phyloP scores from a whole-genome alignment of 2,329 filamentous ascomycete species.

The Aspergillus sp. region DNA sequence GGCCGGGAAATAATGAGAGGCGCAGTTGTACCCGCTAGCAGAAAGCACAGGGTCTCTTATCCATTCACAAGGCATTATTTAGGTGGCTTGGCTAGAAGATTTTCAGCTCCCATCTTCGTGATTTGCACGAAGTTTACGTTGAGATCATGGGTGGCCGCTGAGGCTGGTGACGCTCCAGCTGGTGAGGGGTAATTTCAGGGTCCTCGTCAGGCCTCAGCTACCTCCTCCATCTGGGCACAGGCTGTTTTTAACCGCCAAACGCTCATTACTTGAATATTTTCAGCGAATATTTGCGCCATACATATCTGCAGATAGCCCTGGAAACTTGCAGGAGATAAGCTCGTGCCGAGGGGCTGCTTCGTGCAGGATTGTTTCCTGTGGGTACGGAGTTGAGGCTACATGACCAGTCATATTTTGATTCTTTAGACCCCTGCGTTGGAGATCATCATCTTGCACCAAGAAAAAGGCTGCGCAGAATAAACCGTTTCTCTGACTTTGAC shows the following conservation, averaged over 20 bases:
- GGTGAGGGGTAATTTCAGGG: slow-evolving; percentile 1
- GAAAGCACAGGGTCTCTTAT: slow-evolving; percentile 1
- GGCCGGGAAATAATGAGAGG: slow-evolving; percentile 6
- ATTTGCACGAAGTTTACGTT: not conserved
- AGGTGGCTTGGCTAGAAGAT: slow-evolving; percentile 2
- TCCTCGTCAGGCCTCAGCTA: not conserved
- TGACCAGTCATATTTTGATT: not conserved
- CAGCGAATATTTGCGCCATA: too few species aligned
- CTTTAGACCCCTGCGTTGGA: not conserved
- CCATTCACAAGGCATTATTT: not conserved
- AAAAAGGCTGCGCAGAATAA: not conserved
- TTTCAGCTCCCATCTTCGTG: slow-evolving; percentile 1
- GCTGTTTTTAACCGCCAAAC: too few species aligned
- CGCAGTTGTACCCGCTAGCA: slow-evolving; percentile 6
- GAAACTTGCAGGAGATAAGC: slow-evolving; percentile 3
- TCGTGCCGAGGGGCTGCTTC: not conserved
- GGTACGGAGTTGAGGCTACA: not conserved
- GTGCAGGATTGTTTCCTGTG: slow-evolving; percentile 8
- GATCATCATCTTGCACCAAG: not conserved
- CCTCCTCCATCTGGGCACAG: not conserved
- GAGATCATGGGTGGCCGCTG: not conserved
- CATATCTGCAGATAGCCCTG: not conserved
- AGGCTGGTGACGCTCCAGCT: not conserved
- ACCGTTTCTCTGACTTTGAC: not conserved
- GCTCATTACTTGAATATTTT: too few species aligned